phyloP scores from a whole-genome alignment of 768 basidiomycete genomes.

The Clavaria fumosa region DNA sequence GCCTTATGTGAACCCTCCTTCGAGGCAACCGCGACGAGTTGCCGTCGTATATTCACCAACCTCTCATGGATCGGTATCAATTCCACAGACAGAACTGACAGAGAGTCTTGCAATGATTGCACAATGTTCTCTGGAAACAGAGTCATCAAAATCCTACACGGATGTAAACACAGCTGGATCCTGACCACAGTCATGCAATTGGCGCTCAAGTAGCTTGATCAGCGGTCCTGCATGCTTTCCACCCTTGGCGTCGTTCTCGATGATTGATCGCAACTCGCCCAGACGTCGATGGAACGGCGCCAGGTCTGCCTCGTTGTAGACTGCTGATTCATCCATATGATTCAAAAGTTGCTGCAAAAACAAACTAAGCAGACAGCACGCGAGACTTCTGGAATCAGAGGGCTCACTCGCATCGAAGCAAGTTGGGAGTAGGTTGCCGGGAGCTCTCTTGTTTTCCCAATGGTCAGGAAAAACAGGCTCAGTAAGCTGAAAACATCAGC shows the following conservation, averaged over 20 bases:
- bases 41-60: slow-evolving; percentile 74
- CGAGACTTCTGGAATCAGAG: slow-evolving; percentile 3
- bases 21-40: slow-evolving; percentile 76
- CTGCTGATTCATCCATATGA: slow-evolving; percentile 90
- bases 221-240: slow-evolving; percentile 78
- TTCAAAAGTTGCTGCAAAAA: slow-evolving; percentile 70
- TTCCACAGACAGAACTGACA: slow-evolving; percentile 79
- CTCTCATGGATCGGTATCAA: slow-evolving; percentile 83
- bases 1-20: slow-evolving; percentile 74
- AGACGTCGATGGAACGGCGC: slow-evolving; percentile 76
- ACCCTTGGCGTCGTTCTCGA: slow-evolving; percentile 66
- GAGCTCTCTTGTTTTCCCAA: slow-evolving; percentile 88
- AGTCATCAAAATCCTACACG: background rate
- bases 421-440: slow-evolving; percentile 95
- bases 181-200: slow-evolving; percentile 85
- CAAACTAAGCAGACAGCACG: slow-evolving; percentile 6
- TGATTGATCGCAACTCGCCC: slow-evolving; percentile 68
- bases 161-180: slow-evolving; percentile 10
- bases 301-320: slow-evolving; percentile 87
- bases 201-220: slow-evolving; percentile 78
- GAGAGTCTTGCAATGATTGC: slow-evolving; percentile 60
- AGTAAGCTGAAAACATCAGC: slow-evolving; percentile 92
- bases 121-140: slow-evolving; percentile 52
- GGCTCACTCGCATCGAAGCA: slow-evolving; percentile 86
- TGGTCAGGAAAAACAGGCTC: slow-evolving; percentile 94